A percentile compares a stretch with the other conserved stretches of the same genome.
Conservation (phyloP, 257 asterid genomes). For the Solanum okadae region DNA sequence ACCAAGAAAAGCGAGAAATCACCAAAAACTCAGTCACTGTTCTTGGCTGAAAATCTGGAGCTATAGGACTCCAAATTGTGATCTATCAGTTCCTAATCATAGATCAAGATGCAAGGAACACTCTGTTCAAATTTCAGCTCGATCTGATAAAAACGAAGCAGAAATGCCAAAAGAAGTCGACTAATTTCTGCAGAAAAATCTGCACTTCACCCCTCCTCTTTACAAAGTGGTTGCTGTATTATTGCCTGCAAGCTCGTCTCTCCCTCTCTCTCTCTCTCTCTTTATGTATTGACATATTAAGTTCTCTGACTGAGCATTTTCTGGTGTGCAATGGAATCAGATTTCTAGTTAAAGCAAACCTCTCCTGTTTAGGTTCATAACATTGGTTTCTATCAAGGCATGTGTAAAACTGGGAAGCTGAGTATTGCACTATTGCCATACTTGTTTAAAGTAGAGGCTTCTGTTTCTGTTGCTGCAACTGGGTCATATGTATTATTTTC, state of each 20-base stretch:
- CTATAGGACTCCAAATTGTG: neutral
- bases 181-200: neutral
- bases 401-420: neutral
- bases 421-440: neutral
- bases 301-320: neutral
- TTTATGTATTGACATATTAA: neutral
- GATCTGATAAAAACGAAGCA: neutral
- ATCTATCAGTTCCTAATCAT: neutral
- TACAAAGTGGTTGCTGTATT: neutral
- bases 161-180: neutral
- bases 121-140: neutral
- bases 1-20: neutral
- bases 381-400: neutral
- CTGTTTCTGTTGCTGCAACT: neutral
- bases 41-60: neutral
- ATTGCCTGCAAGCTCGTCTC: neutral
- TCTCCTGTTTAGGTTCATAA: neutral
- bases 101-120: neutral
- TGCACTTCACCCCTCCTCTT: neutral
- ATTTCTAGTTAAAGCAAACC: neutral
- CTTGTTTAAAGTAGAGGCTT: neutral
- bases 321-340: neutral
- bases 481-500: neutral
- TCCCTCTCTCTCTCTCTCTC: neutral
- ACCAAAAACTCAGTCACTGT: neutral